Evolutionary conservation across 1,284 basidiomycete species (phyloP).

Genomic region (Sphaerobolus stellatus): DNA sequence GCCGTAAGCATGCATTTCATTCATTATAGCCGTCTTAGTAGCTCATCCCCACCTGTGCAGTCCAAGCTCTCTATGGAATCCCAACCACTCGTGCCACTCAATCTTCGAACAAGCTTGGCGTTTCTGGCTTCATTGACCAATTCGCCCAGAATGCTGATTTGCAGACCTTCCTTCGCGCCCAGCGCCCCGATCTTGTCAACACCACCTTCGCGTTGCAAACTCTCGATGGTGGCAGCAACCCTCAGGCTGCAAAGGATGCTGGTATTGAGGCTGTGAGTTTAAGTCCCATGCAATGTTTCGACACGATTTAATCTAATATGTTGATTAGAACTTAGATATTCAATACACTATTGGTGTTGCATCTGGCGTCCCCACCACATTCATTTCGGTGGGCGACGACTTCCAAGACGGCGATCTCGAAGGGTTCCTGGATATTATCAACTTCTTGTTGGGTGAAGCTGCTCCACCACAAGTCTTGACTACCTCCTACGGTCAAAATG

Average conservation of each 20-base stretch:
- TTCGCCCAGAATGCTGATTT: conserved; percentile 15
- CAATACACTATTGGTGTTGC: conserved; percentile 14
- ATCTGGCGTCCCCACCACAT: conserved; percentile 8
- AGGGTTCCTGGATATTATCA: conserved; percentile 17
- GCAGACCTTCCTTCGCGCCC: conserved; percentile 19
- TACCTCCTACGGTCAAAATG: conserved; percentile 12
- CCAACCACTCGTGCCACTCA: conserved; percentile 12
- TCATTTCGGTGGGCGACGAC: conserved; percentile 12
- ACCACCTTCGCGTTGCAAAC: conserved; percentile 24
- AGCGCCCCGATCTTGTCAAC: conserved; percentile 20
- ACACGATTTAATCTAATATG: not conserved
- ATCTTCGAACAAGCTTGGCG: conserved; percentile 12
- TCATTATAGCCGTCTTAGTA: not conserved
- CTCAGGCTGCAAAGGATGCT: conserved; percentile 20
- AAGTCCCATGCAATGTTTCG: not conserved
- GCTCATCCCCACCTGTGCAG: not conserved
- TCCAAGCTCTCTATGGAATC: conserved; percentile 16
- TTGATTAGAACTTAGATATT: conserved; percentile 12
- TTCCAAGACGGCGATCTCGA: conserved; percentile 17
- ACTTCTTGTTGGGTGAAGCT: conserved; percentile 11
- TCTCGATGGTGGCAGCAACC: conserved; percentile 28
- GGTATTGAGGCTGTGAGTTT: conserved; percentile 28
- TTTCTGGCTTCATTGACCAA: conserved; percentile 17
- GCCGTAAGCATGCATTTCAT: conserved; percentile 3
- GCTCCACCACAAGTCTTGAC: conserved; percentile 18